A percentile compares a stretch with the other conserved stretches of the same genome.
phyloP scores from a whole-genome alignment of 495 filamentous ascomycete genomes.

The Haplographium delicatum region DNA sequence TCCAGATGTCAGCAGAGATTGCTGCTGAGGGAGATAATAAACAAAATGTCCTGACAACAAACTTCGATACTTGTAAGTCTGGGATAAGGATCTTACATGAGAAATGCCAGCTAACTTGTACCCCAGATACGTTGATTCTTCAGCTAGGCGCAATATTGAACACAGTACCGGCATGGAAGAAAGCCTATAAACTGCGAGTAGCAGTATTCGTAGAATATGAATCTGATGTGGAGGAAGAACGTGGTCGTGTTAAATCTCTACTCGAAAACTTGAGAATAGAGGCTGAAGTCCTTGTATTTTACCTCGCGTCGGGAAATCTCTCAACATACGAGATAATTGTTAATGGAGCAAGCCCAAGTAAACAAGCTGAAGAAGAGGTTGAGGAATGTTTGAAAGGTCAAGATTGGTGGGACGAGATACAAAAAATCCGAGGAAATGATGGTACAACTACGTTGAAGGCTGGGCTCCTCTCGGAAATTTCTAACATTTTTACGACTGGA shows the following conservation, averaged over 20 bases:
- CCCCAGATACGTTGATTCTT: slow-evolving; percentile 68
- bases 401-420: slow-evolving; percentile 81
- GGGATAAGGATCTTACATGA: background rate
- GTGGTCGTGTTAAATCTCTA: slow-evolving; percentile 63
- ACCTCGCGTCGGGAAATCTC: slow-evolving; percentile 69
- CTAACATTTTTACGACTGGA: slow-evolving; percentile 27
- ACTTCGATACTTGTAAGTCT: slow-evolving; percentile 76
- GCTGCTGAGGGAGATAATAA: slow-evolving; percentile 51
- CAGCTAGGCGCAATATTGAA: slow-evolving; percentile 81
- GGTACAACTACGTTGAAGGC: slow-evolving; percentile 22
- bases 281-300: slow-evolving; percentile 74
- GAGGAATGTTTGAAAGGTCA: slow-evolving; percentile 59
- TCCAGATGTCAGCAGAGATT: slow-evolving; percentile 77
- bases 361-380: slow-evolving; percentile 45
- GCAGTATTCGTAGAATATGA: slow-evolving; percentile 88
- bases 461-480: slow-evolving; percentile 31
- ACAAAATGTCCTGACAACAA: slow-evolving; percentile 73
- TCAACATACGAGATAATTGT: slow-evolving; percentile 73
- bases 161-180: slow-evolving; percentile 81
- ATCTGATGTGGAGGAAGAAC: slow-evolving; percentile 75
- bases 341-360: slow-evolving; percentile 48
- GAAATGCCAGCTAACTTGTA: background rate
- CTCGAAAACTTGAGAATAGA: slow-evolving; percentile 78
- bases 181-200: slow-evolving; percentile 66
- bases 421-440: slow-evolving; percentile 45